Conservation (phyloP, 495 filamentous ascomycete genomes). For the Aspergillus funiculosus region DNA sequence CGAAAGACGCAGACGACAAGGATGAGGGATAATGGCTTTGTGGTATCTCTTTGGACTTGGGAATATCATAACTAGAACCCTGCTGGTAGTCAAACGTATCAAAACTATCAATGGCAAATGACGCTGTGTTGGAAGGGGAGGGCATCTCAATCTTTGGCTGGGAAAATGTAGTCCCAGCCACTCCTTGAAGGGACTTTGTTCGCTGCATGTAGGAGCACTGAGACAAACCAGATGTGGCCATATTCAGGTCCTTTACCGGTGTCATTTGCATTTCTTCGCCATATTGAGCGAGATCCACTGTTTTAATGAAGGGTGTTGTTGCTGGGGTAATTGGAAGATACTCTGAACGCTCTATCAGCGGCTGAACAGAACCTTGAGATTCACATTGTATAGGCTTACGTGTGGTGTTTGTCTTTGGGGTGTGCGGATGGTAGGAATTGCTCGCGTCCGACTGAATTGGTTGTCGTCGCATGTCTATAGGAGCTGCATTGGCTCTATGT, state of each 20-base stretch:
- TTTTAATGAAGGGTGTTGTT: conserved; percentile 42
- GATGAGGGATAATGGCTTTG: conserved; percentile 29
- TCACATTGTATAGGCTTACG: conserved; percentile 37
- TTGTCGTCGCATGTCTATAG: conserved; percentile 28
- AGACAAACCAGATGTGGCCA: conserved; percentile 32
- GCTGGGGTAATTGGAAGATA: conserved; percentile 46
- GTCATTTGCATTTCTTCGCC: conserved; percentile 28
- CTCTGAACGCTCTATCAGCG: conserved; percentile 26
- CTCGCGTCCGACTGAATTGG: conserved; percentile 38
- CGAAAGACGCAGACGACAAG: conserved; percentile 41
- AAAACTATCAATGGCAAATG: conserved; percentile 30
- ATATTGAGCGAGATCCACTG: conserved; percentile 36
- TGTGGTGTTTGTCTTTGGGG: conserved; percentile 50
- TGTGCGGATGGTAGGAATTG: conserved; percentile 47
- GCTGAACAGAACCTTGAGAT: neutral
- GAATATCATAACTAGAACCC: conserved; percentile 26
- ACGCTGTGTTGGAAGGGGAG: conserved; percentile 44
- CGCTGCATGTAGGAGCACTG: conserved; percentile 43
- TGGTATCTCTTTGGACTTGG: conserved; percentile 22
- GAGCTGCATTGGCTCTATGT: conserved; percentile 21
- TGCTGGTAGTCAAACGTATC: conserved; percentile 30
- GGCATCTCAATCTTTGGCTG: conserved; percentile 40
- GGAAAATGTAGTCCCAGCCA: conserved; percentile 30
- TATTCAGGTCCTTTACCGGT: conserved; percentile 32
- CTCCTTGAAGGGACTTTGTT: conserved; percentile 42